Base-by-base conservation (phyloP, 768 basidiomycete genomes). In the Suillus placidus region DNA sequence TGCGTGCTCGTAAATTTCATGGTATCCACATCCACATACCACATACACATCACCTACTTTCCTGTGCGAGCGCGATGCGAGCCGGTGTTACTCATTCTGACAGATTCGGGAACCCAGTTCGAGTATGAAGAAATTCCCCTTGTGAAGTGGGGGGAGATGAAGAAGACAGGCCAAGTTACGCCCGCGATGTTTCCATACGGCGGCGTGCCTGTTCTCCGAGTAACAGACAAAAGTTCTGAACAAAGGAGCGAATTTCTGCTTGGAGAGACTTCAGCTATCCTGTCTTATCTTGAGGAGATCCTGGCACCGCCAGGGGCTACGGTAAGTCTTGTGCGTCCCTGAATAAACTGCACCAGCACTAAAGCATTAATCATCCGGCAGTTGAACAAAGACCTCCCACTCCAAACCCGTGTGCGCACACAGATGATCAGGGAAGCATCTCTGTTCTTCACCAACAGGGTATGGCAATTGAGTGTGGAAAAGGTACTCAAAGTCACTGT, bases 401-500 rank as follows among this genome's bases (percentile, higher is more conserved):
- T 74, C 43, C 64, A 73, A 45, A 66, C 66, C 3, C 62, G 72
- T 37, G 55, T 5, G 23, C 58, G 69, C 23, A 47, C 61, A 9
- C 63, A 72, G 38, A 73, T 74, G 72, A 64, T 72, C 49, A 64
- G 57, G 35, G 74, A 73, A 34, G 72, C 70, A 14, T 74, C 73
- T 42, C 49, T 75, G 52, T 75, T 65, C 69, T 72, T 66, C 62
- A 73, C 30, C 61, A 62, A 34, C 64, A 54, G 60, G 32, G 51
- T 43, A 54, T 57, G 66, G 62, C 37, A 52, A 51, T 52, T 52
- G 7, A 64, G 67, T 45, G 30, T n/a, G 10, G 26, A 62, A 58
- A 57, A 61, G 71, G 69, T 72, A 66, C 16, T 16, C 23, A 18
- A 60, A 10, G n/a, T 54, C 14, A 47, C 9, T 62, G 35, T n/a